Conservation (phyloP, 352 stramenopile species). For the Phytophthora pini region DNA sequence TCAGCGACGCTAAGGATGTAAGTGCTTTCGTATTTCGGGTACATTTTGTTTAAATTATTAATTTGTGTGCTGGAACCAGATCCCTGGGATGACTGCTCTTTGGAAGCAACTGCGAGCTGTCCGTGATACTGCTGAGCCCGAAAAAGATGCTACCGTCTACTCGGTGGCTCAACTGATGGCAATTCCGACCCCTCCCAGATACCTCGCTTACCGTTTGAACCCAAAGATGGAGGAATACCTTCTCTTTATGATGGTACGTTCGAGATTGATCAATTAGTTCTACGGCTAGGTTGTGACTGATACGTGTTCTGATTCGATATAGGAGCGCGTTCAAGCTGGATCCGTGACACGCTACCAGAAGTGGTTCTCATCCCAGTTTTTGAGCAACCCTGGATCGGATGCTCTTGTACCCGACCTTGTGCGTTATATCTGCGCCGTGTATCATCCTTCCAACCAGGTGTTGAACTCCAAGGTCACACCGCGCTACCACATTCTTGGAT, state of each 20-base stretch:
- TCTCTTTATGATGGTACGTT: conserved; percentile 85
- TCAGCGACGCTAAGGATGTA: conserved; percentile 86
- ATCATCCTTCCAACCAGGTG: conserved; percentile 85
- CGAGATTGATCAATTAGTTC: background rate
- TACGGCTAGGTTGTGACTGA: background rate
- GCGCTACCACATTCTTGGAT: conserved; percentile 87
- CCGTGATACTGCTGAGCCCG: conserved; percentile 48
- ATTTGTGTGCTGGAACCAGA: conserved; percentile 38
- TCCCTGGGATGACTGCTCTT: conserved; percentile 78
- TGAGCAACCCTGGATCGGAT: conserved; percentile 70
- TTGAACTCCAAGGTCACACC: conserved; percentile 85
- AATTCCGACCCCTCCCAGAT: conserved; percentile 73
- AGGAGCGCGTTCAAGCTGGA: conserved; percentile 79
- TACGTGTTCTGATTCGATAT: conserved; percentile 3
- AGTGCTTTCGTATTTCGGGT: conserved; percentile 5
- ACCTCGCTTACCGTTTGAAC: conserved; percentile 80
- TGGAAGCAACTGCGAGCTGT: conserved; percentile 85
- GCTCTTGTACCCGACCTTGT: conserved; percentile 83
- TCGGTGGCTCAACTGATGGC: conserved; percentile 81
- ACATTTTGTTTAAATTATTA: too few relatives aligned
- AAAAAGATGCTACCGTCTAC: conserved; percentile 57
- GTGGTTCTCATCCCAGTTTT: conserved; percentile 86
- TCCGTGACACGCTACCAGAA: conserved; percentile 87
- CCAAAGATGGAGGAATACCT: conserved; percentile 89
- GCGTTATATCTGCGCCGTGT: conserved; percentile 85